Evolutionary conservation across 257 asterid species (phyloP).

Genomic region (Anisodus acutangulus): DNA sequence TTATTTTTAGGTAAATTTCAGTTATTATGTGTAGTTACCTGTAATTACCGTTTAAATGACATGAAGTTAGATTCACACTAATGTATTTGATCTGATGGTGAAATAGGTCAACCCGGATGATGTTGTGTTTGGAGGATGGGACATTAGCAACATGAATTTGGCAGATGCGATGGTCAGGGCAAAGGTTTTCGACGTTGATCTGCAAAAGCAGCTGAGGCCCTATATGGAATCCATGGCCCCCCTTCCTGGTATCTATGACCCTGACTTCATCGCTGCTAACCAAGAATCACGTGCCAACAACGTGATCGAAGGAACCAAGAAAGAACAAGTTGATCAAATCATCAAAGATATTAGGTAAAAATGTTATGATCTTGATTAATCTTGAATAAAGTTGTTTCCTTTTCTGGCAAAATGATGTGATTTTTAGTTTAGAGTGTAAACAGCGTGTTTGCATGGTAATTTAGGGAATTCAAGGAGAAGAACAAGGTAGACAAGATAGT

Average conservation of each 20-base stretch:
- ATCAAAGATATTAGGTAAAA: conserved; percentile 79
- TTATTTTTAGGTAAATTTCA: neutral
- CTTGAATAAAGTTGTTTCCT: neutral
- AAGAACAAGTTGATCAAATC: conserved; percentile 79
- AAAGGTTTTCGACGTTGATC: conserved; percentile 87
- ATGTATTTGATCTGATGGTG: conserved; percentile 34
- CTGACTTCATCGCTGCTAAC: conserved; percentile 99
- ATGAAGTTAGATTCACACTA: neutral
- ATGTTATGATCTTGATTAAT: neutral
- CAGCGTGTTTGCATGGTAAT: neutral
- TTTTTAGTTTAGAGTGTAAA: neutral
- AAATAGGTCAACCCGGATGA: conserved; percentile 89
- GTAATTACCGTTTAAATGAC: neutral
- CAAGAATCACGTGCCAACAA: conserved; percentile 93
- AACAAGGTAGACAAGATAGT: conserved; percentile 83
- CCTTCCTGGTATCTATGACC: conserved; percentile 91
- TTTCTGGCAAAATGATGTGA: neutral
- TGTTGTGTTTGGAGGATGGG: conserved; percentile 98
- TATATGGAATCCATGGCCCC: conserved; percentile 99
- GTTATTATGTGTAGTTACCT: neutral
- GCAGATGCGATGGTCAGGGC: conserved; percentile 99
- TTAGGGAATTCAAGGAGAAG: conserved; percentile 90
- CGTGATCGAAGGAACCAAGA: conserved; percentile 81
- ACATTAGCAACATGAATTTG: conserved; percentile 90
- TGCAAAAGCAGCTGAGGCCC: conserved; percentile 91